phyloP scores from a whole-genome alignment of 1,284 basidiomycete genomes.

The Grifola frondosa region DNA sequence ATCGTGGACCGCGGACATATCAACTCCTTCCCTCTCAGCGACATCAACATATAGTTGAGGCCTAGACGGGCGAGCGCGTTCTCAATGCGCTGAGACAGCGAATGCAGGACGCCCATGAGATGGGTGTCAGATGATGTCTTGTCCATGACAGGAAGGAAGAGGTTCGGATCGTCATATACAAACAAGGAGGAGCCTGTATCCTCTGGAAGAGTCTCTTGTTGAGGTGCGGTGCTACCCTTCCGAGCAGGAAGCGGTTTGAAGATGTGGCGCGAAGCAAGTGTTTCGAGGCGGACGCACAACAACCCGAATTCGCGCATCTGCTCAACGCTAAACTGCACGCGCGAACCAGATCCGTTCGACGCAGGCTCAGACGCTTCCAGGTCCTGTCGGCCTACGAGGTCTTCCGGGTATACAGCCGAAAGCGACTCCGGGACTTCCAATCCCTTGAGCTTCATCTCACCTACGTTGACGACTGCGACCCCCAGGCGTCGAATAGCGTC shows the following conservation, averaged over 20 bases:
- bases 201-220: conserved; percentile 31
- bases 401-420: conserved; percentile 81
- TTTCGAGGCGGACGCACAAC: conserved; percentile 83
- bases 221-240: conserved; percentile 47
- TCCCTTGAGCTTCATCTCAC: conserved; percentile 93
- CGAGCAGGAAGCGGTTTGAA: conserved; percentile 51
- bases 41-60: conserved; percentile 28
- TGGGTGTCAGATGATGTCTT: conserved; percentile 77
- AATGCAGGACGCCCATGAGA: conserved; percentile 74
- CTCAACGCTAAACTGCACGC: conserved; percentile 70
- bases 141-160: conserved; percentile 74
- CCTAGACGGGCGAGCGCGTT: conserved; percentile 71
- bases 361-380: conserved; percentile 38
- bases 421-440: conserved; percentile 88
- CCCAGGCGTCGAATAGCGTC: conserved; percentile 78
- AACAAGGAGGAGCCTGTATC: conserved; percentile 34
- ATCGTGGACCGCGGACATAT: conserved; percentile 2
- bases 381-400: conserved; percentile 73
- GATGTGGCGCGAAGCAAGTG: conserved; percentile 67
- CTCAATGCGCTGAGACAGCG: conserved; percentile 74
- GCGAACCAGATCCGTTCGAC: conserved; percentile 47
- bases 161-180: conserved; percentile 59
- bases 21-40: not conserved
- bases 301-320: conserved; percentile 79
- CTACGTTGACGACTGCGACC: conserved; percentile 74